These are phyloP conservation scores for Tylopilus vinaceipallidus DNA, from an alignment of 768 basidiomycete genomes.

Conservation along the genomic window DNA sequence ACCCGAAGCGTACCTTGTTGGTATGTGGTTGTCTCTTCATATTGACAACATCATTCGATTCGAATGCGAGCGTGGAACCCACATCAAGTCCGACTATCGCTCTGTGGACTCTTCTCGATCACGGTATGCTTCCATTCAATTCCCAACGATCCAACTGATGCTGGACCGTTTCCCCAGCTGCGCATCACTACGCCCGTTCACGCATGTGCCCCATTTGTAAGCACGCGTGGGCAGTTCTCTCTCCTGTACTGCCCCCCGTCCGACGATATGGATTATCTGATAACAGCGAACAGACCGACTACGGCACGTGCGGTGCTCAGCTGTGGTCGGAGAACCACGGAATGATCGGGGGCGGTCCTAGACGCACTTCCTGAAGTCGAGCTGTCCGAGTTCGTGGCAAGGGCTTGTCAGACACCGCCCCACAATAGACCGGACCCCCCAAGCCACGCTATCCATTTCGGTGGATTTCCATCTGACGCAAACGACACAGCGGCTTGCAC, in stretches of 20 bases:
- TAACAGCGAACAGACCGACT: conserved; percentile 5
- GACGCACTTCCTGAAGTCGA: conserved; percentile 14
- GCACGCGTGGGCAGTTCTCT: conserved; percentile 1
- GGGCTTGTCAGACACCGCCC: conserved; percentile 25
- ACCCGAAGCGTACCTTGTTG: no score
- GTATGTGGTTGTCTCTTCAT: no score
- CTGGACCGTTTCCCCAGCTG: conserved; percentile 14
- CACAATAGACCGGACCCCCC: conserved; percentile 6
- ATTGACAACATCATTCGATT: not conserved
- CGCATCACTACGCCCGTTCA: conserved; percentile 21
- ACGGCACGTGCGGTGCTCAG: conserved; percentile 17
- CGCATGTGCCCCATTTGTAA: conserved; percentile 4
- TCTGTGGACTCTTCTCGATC: conserved; percentile 12
- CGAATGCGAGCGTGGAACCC: conserved; percentile 14
- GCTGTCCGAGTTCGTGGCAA: conserved; percentile 19
- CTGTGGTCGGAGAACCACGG: conserved; percentile 28
- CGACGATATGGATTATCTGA: conserved; percentile 17
- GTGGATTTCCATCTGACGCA: conserved; percentile 7
- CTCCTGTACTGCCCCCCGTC: conserved; percentile 6
- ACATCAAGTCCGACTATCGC: conserved; percentile 24
- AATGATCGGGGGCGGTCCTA: conserved; percentile 27
- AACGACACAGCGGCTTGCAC: conserved; percentile 18
- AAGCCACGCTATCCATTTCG: conserved; percentile 7
- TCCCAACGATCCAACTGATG: not conserved
- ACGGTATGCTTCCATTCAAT: conserved; percentile 15